Conservation (phyloP, 1,284 basidiomycete species). For the Ceratobasidium papillatum region DNA sequence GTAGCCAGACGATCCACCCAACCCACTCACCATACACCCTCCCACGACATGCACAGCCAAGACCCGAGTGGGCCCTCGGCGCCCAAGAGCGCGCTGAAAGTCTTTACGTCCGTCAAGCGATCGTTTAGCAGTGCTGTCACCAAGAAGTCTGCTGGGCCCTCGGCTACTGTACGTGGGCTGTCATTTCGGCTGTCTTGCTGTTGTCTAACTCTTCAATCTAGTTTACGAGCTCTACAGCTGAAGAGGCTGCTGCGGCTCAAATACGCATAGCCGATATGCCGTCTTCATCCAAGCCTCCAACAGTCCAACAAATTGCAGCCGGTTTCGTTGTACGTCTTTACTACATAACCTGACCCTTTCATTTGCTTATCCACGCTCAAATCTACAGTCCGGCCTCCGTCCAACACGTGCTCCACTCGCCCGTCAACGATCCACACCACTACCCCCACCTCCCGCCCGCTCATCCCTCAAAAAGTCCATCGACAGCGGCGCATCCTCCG, state of each 20-base stretch:
- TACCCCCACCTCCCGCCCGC: slow-evolving; percentile 12
- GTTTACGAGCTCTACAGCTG: slow-evolving; percentile 15
- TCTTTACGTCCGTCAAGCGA: slow-evolving; percentile 23
- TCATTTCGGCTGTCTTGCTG: background rate
- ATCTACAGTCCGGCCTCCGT: slow-evolving; percentile 15
- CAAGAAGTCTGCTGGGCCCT: slow-evolving; percentile 11
- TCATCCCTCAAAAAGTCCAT: slow-evolving; percentile 32
- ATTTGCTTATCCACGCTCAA: background rate
- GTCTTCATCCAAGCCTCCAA: background rate
- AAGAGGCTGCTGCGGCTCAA: slow-evolving; percentile 19
- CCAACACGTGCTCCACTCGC: background rate
- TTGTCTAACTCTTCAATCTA: background rate
- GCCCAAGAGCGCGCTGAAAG: slow-evolving; percentile 12
- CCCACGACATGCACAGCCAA: background rate
- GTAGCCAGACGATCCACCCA: background rate
- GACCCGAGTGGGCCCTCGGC: slow-evolving; percentile 8
- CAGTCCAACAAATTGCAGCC: slow-evolving; percentile 35
- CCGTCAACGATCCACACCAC: background rate
- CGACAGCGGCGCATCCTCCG: slow-evolving; percentile 5
- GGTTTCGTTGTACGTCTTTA: slow-evolving; percentile 18
- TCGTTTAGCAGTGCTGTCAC: slow-evolving; percentile 18
- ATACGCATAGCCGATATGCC: slow-evolving; percentile 2
- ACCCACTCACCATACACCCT: background rate
- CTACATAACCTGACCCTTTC: background rate
- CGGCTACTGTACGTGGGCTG: slow-evolving; percentile 5